Evolutionary conservation across 495 filamentous ascomycete species (phyloP).

Genomic region (Daldinia grandis): DNA sequence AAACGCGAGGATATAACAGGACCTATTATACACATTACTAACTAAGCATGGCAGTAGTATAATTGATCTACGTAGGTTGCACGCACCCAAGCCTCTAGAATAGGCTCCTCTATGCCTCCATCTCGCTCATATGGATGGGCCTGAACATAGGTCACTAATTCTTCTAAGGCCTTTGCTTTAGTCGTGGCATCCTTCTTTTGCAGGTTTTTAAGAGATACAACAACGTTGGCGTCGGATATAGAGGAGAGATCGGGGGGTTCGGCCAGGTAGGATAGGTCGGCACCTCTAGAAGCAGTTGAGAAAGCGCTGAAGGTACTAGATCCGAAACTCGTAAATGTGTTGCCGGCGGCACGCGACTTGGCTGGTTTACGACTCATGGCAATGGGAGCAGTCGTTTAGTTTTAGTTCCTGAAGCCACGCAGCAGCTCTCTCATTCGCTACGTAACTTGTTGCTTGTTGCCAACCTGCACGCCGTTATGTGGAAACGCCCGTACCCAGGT

Average conservation of each 20-base stretch:
- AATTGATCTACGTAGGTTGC: slow-evolving; percentile 20
- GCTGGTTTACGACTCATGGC: slow-evolving; percentile 45
- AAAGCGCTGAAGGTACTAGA: slow-evolving; percentile 58
- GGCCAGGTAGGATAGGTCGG: slow-evolving; percentile 78
- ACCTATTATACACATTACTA: slow-evolving; percentile 63
- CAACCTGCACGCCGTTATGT: background rate
- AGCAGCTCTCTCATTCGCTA: background rate
- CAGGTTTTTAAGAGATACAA: slow-evolving; percentile 90
- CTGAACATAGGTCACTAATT: slow-evolving; percentile 72
- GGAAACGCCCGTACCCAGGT: background rate
- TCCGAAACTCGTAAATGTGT: slow-evolving; percentile 41
- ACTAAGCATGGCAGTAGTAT: slow-evolving; percentile 36
- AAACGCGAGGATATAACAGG: slow-evolving; percentile 83
- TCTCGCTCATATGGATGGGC: slow-evolving; percentile 53
- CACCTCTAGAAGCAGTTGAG: slow-evolving; percentile 50
- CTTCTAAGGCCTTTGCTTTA: slow-evolving; percentile 91
- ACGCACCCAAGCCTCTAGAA: slow-evolving; percentile 89
- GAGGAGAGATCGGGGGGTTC: slow-evolving; percentile 83
- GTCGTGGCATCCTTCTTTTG: slow-evolving; percentile 93
- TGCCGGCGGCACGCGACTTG: slow-evolving; percentile 44
- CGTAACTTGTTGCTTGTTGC: background rate
- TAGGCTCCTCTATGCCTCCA: slow-evolving; percentile 72
- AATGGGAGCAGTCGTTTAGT: slow-evolving; percentile 5
- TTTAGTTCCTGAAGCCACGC: background rate
- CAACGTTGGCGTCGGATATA: slow-evolving; percentile 79